Base-by-base conservation (phyloP, 2,329 filamentous ascomycete species). In the Fusarium concolor region DNA sequence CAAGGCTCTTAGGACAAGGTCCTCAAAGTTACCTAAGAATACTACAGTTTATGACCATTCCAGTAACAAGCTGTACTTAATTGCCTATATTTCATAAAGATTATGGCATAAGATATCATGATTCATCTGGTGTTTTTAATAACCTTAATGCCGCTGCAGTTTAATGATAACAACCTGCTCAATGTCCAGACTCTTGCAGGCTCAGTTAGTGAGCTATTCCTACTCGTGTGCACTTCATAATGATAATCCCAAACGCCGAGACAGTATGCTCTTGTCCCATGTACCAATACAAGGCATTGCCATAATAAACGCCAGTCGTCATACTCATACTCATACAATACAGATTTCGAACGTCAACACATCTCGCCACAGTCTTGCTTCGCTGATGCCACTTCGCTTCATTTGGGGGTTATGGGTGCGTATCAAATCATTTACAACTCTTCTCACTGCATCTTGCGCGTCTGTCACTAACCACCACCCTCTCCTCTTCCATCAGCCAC, bases 401-500 rank as follows among this genome's bases (percentile, higher is more conserved):
- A 66, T 69, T 72, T 74, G 51, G 62, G 67, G 49, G 58, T 64
- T 60, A 59, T 68, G 63, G 59, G 68, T 72, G 67, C 70, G 66
- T 73, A 73, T 73, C 71, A 73, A 73, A 70, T 74, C 74, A 70
- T 73, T 67, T 74, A 76, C 73, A 75, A 71, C 74, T 73, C 70
- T 73, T 71, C 71, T 63, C 71, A 71, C 71, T 71, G 62, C 73
- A 70, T 67, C 72, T 65, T 75, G 71, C 71, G 66, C 60, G 52
- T 74, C 70, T 71, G 70, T 72, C 67, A 68, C 70, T 58, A 68
- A 57, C 57, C 67, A 67, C 67, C 58, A 64, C 64, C 68, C 69
- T 60, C 67, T 70, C 67, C 59, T 68, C 63, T 62, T 70, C 69
- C 65, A 68, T 64, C 70, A 71, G 56, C 68, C 65, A 70, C 75